Conservation (phyloP, 768 basidiomycete species). For the Collybia sordida region DNA sequence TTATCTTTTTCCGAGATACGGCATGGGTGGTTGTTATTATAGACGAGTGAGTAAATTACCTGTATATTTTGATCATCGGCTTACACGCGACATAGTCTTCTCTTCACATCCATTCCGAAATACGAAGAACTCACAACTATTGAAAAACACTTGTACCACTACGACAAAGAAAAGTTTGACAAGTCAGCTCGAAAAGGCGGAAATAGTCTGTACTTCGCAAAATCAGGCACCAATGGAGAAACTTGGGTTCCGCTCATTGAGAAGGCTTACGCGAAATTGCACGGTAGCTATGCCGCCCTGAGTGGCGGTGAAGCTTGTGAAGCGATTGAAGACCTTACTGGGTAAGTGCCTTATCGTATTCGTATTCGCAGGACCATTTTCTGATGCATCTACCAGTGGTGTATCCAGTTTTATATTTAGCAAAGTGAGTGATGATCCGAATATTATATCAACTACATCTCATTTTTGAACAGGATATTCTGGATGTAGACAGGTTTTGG, state of each 20-base stretch:
- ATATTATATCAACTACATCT: neutral
- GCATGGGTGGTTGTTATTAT: conserved; percentile 54
- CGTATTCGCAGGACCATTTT: neutral
- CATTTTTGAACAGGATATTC: conserved; percentile 38
- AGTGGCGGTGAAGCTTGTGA: conserved; percentile 43
- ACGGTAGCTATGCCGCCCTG: conserved; percentile 48
- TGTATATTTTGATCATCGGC: neutral
- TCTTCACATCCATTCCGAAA: conserved; percentile 49
- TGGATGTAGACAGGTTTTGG: conserved; percentile 51
- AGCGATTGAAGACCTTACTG: conserved; percentile 58
- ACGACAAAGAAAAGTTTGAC: conserved; percentile 48
- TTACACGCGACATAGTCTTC: conserved; percentile 30
- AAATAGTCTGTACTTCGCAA: conserved; percentile 50
- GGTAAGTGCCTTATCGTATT: conserved; percentile 29
- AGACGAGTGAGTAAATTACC: conserved; percentile 50
- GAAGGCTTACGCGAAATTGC: conserved; percentile 59
- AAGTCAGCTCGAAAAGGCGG: conserved; percentile 42
- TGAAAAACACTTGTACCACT: conserved; percentile 47
- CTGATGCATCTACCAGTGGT: conserved; percentile 9
- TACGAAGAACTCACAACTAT: conserved; percentile 42
- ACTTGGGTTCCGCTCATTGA: conserved; percentile 60
- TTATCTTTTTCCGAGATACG: conserved; percentile 54
- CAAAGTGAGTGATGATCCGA: conserved; percentile 13
- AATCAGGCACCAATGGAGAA: conserved; percentile 44
- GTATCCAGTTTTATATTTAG: conserved; percentile 23